These are phyloP conservation scores for Zygosaccharomyces pseudobailii DNA, from an alignment of 1,139 yeast genomes.

Conservation along the genomic window DNA sequence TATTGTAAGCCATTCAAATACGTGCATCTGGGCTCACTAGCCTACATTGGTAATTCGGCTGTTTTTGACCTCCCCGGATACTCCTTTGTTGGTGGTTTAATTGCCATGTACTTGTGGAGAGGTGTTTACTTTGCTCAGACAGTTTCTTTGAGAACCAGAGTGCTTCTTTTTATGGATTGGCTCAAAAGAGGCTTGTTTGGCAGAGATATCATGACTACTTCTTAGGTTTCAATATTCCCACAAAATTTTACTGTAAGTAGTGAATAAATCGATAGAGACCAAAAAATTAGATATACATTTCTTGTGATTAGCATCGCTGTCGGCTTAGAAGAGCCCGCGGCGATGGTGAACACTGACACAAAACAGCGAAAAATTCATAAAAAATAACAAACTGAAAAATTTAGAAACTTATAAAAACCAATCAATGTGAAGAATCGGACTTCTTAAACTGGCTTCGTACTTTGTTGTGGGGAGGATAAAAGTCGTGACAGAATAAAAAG, in stretches of 20 bases:
- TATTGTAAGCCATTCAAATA: constrained; percentile 52
- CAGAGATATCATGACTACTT: constrained; percentile 46
- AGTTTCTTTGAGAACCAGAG: constrained; percentile 55
- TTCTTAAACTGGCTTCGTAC: no score
- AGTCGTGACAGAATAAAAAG: no score
- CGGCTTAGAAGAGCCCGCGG: background rate
- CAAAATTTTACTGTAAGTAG: background rate
- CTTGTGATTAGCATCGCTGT: background rate
- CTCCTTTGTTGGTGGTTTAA: constrained; percentile 52
- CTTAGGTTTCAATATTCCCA: constrained; percentile 1
- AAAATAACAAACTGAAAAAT: background rate
- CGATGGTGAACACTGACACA: constrained; percentile 1
- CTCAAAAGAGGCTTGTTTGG: constrained; percentile 58
- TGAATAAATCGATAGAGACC: background rate
- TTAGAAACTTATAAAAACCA: background rate
- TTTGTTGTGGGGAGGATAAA: no score
- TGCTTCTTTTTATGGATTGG: constrained; percentile 58
- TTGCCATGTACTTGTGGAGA: constrained; percentile 66
- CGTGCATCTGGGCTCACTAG: constrained; percentile 56
- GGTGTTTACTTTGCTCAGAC: constrained; percentile 61
- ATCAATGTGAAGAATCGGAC: no score
- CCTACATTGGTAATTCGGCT: constrained; percentile 61
- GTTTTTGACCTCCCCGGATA: constrained; percentile 59
- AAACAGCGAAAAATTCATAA: background rate
- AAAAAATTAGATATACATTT: background rate